These are phyloP conservation scores for Hyaloscypha finlandica DNA, from an alignment of 495 filamentous ascomycete genomes.

Conservation along the genomic window DNA sequence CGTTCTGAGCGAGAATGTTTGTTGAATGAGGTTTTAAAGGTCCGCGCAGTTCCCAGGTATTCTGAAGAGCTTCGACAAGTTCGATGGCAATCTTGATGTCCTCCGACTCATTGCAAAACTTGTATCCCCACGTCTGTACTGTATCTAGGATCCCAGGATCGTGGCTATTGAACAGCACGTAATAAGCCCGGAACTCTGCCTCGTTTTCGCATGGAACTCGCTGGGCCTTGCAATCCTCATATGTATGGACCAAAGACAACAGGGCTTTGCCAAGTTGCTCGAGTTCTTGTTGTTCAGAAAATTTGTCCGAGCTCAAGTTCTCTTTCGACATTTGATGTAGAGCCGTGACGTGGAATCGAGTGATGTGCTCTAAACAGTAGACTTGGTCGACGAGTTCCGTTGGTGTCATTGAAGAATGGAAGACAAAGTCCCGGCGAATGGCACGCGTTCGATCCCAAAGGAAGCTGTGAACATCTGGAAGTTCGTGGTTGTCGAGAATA, in stretches of 20 bases:
- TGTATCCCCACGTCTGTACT: conserved; percentile 76
- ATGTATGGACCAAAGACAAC: conserved; percentile 84
- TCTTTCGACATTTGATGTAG: conserved; percentile 78
- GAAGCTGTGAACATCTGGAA: conserved; percentile 77
- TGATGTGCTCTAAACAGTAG: conserved; percentile 84
- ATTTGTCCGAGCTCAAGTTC: conserved; percentile 65
- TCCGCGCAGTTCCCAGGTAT: conserved; percentile 62
- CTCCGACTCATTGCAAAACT: conserved; percentile 66
- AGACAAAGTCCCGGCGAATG: conserved; percentile 91
- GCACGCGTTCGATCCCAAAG: conserved; percentile 93
- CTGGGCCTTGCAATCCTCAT: conserved; percentile 67
- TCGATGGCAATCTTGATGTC: conserved; percentile 46
- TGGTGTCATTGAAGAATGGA: conserved; percentile 66
- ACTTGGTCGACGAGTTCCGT: conserved; percentile 69
- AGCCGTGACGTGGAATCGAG: conserved; percentile 86
- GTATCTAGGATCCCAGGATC: conserved; percentile 74
- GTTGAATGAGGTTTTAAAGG: conserved; percentile 59
- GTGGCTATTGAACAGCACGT: conserved; percentile 79
- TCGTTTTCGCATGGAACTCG: conserved; percentile 64
- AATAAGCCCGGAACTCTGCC: conserved; percentile 87
- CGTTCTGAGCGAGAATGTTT: conserved; percentile 56
- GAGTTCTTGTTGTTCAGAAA: conserved; percentile 84
- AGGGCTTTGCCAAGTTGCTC: conserved; percentile 91
- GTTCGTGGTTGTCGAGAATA: conserved; percentile 64
- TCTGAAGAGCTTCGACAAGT: conserved; percentile 51